Conservation (phyloP, 1,284 basidiomycete genomes). For the Tremellales sp. region DNA sequence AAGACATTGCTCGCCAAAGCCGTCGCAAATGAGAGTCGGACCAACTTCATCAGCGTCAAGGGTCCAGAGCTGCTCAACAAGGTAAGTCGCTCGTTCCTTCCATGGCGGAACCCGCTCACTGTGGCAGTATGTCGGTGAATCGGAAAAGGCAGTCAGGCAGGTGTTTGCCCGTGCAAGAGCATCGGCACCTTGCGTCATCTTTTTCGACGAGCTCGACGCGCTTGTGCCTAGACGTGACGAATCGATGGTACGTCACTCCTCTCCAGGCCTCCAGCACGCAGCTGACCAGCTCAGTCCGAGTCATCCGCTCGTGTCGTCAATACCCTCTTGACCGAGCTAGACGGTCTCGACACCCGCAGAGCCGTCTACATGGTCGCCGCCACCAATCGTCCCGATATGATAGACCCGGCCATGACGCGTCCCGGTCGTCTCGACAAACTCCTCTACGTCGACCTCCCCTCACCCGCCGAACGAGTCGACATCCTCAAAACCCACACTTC, state of each 20-base stretch:
- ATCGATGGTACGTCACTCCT: conserved; percentile 60
- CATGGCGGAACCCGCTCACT: too few relatives aligned
- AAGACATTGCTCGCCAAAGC: conserved; percentile 95
- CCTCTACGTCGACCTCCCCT: conserved; percentile 90
- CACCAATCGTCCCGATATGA: conserved; percentile 98
- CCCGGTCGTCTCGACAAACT: conserved; percentile 95
- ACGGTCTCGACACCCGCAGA: conserved; percentile 85
- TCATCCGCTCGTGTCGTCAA: conserved; percentile 96
- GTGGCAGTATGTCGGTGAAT: conserved; percentile 89
- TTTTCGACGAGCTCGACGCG: conserved; percentile 98
- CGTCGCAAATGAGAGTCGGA: conserved; percentile 88
- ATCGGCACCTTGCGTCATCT: conserved; percentile 96
- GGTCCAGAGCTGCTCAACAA: conserved; percentile 96
- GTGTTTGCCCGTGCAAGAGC: conserved; percentile 98
- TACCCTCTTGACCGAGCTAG: conserved; percentile 91
- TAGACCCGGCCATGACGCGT: conserved; percentile 97
- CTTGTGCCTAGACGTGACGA: conserved; percentile 92
- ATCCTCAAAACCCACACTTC: conserved; percentile 71
- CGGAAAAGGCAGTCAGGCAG: conserved; percentile 88
- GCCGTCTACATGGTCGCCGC: conserved; percentile 94
- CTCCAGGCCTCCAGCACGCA: neutral
- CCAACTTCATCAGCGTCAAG: conserved; percentile 97
- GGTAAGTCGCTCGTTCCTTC: conserved; percentile 49
- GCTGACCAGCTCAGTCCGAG: conserved; percentile 68
- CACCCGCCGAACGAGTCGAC: conserved; percentile 71